phyloP scores from a whole-genome alignment of 768 basidiomycete genomes.

The Serendipita indica region DNA sequence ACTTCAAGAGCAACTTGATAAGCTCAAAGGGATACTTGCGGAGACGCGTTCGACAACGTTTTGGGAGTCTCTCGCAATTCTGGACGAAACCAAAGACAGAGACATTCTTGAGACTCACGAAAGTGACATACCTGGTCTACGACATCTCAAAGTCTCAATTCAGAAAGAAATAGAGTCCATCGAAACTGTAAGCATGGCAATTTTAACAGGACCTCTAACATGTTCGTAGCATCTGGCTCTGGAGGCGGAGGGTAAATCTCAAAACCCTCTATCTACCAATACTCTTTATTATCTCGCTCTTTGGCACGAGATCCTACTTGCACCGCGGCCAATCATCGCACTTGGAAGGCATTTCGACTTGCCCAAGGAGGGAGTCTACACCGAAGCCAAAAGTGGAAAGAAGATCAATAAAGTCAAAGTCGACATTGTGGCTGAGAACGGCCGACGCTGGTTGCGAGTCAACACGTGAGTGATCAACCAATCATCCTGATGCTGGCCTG shows the following conservation, averaged over 20 bases:
- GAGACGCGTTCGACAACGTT: not conserved
- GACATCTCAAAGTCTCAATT: slow-evolving; percentile 8
- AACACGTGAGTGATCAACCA: slow-evolving; percentile 52
- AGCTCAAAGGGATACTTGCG: not conserved
- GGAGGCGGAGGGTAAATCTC: not conserved
- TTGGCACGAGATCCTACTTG: slow-evolving; percentile 61
- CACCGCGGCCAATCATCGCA: slow-evolving; percentile 39
- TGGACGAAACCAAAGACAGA: slow-evolving; percentile 9
- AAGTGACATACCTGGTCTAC: slow-evolving; percentile 1
- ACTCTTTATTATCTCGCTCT: slow-evolving; percentile 68
- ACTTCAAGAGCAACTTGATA: not conserved
- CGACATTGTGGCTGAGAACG: slow-evolving; percentile 64
- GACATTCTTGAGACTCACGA: not conserved
- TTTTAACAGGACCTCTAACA: not conserved
- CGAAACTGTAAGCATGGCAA: not conserved
- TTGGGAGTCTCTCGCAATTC: slow-evolving; percentile 6
- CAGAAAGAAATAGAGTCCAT: slow-evolving; percentile 9
- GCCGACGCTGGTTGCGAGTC: slow-evolving; percentile 65
- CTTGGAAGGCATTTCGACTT: slow-evolving; percentile 41
- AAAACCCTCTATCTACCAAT: slow-evolving; percentile 35
- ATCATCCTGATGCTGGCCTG: not conserved
- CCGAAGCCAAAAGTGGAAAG: not conserved
- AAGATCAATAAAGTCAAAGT: slow-evolving; percentile 41
- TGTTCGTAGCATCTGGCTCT: slow-evolving; percentile 4
- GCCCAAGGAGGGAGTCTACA: slow-evolving; percentile 13